Evolutionary conservation across 139 green algal genomes (phyloP).

Genomic region (Asterochloris erici): DNA sequence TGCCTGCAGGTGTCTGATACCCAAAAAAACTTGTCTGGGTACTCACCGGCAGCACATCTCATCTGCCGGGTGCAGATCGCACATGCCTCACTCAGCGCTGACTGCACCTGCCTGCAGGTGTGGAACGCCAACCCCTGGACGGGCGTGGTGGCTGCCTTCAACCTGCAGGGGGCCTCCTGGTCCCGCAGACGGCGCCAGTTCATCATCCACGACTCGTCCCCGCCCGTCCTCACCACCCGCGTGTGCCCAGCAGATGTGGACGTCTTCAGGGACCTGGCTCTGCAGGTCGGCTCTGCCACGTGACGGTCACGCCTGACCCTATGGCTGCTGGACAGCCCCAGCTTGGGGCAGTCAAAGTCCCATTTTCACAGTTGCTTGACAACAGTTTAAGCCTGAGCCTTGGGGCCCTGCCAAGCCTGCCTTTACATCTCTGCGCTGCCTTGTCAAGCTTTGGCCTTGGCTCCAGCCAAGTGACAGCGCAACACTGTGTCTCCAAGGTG

Average conservation of each 20-base stretch:
- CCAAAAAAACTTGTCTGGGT: too few species aligned
- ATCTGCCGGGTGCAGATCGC: too few species aligned
- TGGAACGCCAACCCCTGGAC: conserved; percentile 56
- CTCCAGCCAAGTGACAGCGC: background rate
- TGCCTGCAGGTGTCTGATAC: too few species aligned
- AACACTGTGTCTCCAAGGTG: too few species aligned
- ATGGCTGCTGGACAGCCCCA: too few species aligned
- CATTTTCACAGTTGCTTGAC: background rate
- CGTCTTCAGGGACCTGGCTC: background rate
- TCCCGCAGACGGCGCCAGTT: conserved; percentile 65
- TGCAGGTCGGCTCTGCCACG: too few species aligned
- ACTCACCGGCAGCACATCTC: too few species aligned
- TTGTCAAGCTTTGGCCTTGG: background rate
- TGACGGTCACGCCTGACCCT: too few species aligned
- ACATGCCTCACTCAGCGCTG: too few species aligned
- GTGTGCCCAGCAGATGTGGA: conserved; percentile 50
- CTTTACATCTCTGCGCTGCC: too few species aligned
- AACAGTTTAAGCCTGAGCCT: too few species aligned
- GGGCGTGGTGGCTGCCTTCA: conserved; percentile 77
- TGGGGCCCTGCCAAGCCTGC: too few species aligned
- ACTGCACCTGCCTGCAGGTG: conserved; percentile 37
- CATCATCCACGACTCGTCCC: conserved; percentile 37
- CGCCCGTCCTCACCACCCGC: conserved; percentile 12
- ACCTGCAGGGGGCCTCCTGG: conserved; percentile 82
- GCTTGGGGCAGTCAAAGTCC: background rate